Evolutionary conservation across 1,139 yeast species (phyloP).

Genomic region (Zygoascus sp.): DNA sequence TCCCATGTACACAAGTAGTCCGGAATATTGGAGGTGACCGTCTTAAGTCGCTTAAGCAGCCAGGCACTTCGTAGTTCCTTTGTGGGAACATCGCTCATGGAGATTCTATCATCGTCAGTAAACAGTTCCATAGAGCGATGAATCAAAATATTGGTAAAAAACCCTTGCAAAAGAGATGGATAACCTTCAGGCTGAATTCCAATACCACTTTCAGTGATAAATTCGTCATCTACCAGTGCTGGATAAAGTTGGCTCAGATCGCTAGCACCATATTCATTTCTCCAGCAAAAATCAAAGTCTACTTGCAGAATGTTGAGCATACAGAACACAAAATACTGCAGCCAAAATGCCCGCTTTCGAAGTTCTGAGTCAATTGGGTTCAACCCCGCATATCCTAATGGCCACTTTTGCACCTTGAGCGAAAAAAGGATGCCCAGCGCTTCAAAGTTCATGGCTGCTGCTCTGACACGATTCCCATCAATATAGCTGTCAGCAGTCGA

Average conservation of each 20-base stretch:
- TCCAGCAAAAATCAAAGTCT: neutral
- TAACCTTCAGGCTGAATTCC: constrained; percentile 10
- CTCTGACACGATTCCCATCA: too few species aligned
- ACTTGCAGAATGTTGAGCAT: constrained; percentile 8
- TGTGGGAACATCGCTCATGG: too few species aligned
- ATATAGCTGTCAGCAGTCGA: too few species aligned
- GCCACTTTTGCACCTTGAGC: constrained; percentile 12
- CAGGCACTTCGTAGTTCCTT: too few species aligned
- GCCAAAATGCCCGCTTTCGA: constrained; percentile 12
- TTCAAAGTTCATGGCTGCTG: too few species aligned
- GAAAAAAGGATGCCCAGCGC: too few species aligned
- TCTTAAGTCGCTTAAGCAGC: too few species aligned
- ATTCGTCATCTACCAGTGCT: constrained; percentile 14
- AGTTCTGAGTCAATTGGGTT: constrained; percentile 12
- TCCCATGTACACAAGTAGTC: too few species aligned
- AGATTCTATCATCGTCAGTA: too few species aligned
- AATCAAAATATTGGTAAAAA: constrained; percentile 12
- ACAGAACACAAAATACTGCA: constrained; percentile 7
- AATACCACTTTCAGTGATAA: constrained; percentile 10
- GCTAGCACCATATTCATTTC: constrained; percentile 3
- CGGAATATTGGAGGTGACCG: too few species aligned
- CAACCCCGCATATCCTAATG: constrained; percentile 12
- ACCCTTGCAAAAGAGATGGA: constrained; percentile 12
- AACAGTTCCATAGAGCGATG: too few species aligned
- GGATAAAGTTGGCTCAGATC: constrained; percentile 11